Evolutionary conservation across 2,329 filamentous ascomycete genomes (phyloP), one percentile per base, ranked within the genome.

Genomic region (Chaetomium globosum): DNA sequence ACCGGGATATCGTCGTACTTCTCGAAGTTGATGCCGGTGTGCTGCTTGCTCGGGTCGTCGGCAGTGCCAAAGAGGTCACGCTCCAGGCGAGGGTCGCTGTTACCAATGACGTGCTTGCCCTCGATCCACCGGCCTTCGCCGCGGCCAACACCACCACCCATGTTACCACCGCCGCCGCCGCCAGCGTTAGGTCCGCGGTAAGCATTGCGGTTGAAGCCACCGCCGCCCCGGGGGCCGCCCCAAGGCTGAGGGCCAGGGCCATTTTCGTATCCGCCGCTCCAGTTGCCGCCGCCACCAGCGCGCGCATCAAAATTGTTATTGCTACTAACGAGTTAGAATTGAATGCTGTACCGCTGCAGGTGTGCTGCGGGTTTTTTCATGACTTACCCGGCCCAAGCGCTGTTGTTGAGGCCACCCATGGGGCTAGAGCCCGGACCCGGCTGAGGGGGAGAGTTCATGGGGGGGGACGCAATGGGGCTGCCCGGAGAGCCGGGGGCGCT

Each of bases 1-100:
- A 99, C 95, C 63, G 95, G 95, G 71, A 99, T 99, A 79, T 99
- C 95, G 76, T 99, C 95, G 81, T 99, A 99, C 85, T 99, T 99
- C 83, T 97, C 90, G 78, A 99, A 99, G 87, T 99, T 99, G 90
- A 99, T 98, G 80, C 95, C 95, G 39, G 93, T 97, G 75, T 96
- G 91, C 79, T 97, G 91, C 85, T 97, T 98, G 71, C 90, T 88
- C 69, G 94, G 92, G 76, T 98, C 95, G 78, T 98, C 94, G 73
- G 89, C 83, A 59, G 90, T 83, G 75, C 95, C 95, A 78, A 97
- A 99, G 60, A 99, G 90, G 77, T 99, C 95, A 73, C 93, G 93
- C 86, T 99, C 95, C 55, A 96, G 71, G 73, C 94, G 93, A 70
- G 89, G 85, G 82, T 98, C 98, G 73, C 89, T 79, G 69, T 93